Conservation (phyloP, 495 filamentous ascomycete genomes). For the Neurospora sublineolata region DNA sequence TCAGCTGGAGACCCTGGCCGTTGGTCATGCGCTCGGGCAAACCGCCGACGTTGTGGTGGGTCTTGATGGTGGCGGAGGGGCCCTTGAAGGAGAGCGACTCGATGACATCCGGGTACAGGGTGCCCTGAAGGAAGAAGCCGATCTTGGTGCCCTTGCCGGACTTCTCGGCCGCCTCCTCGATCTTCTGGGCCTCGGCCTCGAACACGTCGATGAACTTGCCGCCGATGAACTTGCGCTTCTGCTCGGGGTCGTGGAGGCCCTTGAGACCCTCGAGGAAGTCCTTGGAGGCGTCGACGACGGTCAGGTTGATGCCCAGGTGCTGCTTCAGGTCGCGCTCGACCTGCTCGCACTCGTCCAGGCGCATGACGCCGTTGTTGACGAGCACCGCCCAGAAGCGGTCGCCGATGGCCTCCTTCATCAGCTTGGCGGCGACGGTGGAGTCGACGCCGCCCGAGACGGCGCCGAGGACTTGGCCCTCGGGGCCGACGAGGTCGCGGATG, state of each 20-base stretch:
- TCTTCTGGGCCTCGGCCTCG: slow-evolving; percentile 64
- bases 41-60: slow-evolving; percentile 78
- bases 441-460: slow-evolving; percentile 89
- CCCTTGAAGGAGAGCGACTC: slow-evolving; percentile 76
- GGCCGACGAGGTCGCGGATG: slow-evolving; percentile 67
- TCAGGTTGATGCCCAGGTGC: slow-evolving; percentile 81
- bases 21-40: slow-evolving; percentile 33
- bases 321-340: slow-evolving; percentile 66
- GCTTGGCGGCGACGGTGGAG: slow-evolving; percentile 74
- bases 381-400: slow-evolving; percentile 82
- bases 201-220: slow-evolving; percentile 72
- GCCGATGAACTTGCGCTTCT: slow-evolving; percentile 87
- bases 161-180: slow-evolving; percentile 54
- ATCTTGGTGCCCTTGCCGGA: slow-evolving; percentile 33
- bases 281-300: slow-evolving; percentile 70
- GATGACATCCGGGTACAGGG: slow-evolving; percentile 53
- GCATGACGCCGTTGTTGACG: slow-evolving; percentile 76
- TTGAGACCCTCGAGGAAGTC: slow-evolving; percentile 62
- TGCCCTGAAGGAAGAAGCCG: slow-evolving; percentile 16
- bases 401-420: slow-evolving; percentile 61
- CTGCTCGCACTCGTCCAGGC: slow-evolving; percentile 68
- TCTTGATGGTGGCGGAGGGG: slow-evolving; percentile 69
- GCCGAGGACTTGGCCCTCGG: slow-evolving; percentile 70
- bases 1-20: slow-evolving; percentile 19
- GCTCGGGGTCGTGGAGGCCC: slow-evolving; percentile 72